Percentiles rank a stretch among this genome's conserved stretches.
Conservation (phyloP, 139 green algal species). For the Trebouxia sp. region DNA sequence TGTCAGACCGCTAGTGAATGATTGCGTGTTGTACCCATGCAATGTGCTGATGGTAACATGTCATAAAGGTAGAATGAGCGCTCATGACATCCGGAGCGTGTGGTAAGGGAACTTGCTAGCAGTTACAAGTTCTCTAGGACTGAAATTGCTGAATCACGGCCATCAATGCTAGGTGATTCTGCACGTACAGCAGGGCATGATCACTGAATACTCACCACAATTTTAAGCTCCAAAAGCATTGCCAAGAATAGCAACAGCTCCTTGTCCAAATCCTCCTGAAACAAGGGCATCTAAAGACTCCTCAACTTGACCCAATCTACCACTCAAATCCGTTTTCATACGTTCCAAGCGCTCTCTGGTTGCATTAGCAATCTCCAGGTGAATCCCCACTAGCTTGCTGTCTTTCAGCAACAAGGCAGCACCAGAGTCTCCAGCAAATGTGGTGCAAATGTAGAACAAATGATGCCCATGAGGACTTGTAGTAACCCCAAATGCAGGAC, state of each 20-base stretch:
- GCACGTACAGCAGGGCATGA: no score
- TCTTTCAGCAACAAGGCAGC: not conserved
- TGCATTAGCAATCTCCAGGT: not conserved
- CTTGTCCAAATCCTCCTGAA: conserved; percentile 10
- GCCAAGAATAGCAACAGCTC: not conserved
- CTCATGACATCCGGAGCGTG: no score
- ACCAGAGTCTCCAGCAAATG: not conserved
- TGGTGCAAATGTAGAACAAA: not conserved
- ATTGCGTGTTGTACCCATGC: no score
- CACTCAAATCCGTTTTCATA: not conserved
- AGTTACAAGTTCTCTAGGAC: no score
- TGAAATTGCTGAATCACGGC: no score
- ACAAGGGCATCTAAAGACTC: not conserved
- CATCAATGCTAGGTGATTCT: no score
- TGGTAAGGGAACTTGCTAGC: no score
- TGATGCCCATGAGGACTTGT: not conserved
- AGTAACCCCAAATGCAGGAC: no score
- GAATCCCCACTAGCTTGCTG: not conserved
- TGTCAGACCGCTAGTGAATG: no score
- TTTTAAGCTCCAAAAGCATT: not conserved
- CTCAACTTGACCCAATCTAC: not conserved
- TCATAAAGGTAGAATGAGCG: no score
- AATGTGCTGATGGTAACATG: no score
- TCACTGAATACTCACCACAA: not conserved
- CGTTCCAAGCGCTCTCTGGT: not conserved